Base-by-base conservation (phyloP, 768 basidiomycete genomes). In the Phanerodontia chrysosporium region DNA sequence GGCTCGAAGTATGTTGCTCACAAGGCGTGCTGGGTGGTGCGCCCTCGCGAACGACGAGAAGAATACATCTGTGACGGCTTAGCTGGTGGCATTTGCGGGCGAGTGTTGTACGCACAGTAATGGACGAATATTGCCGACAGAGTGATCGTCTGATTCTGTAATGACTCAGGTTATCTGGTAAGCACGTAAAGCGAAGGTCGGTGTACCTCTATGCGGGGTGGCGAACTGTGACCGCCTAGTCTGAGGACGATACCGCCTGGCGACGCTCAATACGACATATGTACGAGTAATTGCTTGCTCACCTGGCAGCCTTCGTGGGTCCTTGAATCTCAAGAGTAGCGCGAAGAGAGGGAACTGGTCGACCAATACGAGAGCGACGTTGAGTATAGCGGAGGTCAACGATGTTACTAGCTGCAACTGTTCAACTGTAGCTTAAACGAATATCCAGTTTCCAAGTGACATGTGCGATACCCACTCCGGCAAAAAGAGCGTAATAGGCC, bases 331-430 rank as follows among this genome's bases (percentile, higher is more conserved):
- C 29, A 98, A 70, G 81, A 95, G 85, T 28, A 98, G 70, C 0
- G 88, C 89, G 70, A 98, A 98, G 2, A 98, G 75, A 1, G 96
- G 95, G 62, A 97, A 97, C 63, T 93, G 87, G 62, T 97, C 95
- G 78, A 98, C 83, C 62, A 94, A 86, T 0, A 85, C 86, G 24
- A 95, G 75, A 1, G 80, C 71, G 0, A 83, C 83, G 63, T 90
- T 85, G 29, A 94, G 72, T 8, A 69, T 69, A 0, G 85, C 87
- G 63, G 92, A 84, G 1, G 85, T 59, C 1, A 81, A 62, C 12
- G 93, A 79, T 6, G 84, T 77, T 2, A 69, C 75, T 0, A 87
- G 66, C 1, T 81, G 81, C 35, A 81, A 73, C 86, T 89, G 64
- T 30, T 18, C n/a, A 30, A 3, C 18, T 16, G 25, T n/a, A 24